phyloP scores from a whole-genome alignment of 177 flowering plant genomes.

The Telopea speciosissima region DNA sequence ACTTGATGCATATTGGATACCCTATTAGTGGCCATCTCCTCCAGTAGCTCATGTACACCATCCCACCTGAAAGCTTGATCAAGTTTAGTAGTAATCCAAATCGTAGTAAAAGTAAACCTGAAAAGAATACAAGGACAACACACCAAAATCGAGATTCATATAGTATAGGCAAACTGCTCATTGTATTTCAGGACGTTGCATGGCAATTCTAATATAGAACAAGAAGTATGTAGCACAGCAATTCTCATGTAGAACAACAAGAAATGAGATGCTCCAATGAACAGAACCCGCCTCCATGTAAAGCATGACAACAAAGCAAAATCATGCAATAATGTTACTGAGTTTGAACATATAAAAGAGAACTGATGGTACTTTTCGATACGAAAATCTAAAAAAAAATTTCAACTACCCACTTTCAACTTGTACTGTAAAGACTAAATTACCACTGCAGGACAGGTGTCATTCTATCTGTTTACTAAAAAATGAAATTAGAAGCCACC shows the following conservation, averaged over 20 bases:
- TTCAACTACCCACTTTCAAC: too few relatives aligned
- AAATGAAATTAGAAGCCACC: neutral
- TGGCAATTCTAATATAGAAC: neutral
- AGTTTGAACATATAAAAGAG: too few relatives aligned
- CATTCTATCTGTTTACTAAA: neutral
- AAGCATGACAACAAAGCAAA: neutral
- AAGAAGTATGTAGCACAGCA: neutral
- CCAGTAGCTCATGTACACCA: constrained; percentile 53
- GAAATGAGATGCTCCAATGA: neutral
- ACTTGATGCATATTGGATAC: constrained; percentile 81
- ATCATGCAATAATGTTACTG: neutral
- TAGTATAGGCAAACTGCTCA: neutral
- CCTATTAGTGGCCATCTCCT: constrained; percentile 71
- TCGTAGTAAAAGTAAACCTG: neutral
- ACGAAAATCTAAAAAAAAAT: too few relatives aligned
- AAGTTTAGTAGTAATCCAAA: neutral
- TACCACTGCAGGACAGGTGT: neutral
- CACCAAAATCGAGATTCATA: neutral
- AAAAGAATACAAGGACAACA: neutral
- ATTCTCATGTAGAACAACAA: neutral
- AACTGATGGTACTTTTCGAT: neutral
- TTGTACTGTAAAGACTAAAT: neutral
- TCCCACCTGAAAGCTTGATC: constrained; percentile 50
- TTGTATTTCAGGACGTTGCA: neutral
- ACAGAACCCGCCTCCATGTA: neutral